phyloP scores from a whole-genome alignment of 2,329 filamentous ascomycete genomes.

The Botryotinia convoluta region DNA sequence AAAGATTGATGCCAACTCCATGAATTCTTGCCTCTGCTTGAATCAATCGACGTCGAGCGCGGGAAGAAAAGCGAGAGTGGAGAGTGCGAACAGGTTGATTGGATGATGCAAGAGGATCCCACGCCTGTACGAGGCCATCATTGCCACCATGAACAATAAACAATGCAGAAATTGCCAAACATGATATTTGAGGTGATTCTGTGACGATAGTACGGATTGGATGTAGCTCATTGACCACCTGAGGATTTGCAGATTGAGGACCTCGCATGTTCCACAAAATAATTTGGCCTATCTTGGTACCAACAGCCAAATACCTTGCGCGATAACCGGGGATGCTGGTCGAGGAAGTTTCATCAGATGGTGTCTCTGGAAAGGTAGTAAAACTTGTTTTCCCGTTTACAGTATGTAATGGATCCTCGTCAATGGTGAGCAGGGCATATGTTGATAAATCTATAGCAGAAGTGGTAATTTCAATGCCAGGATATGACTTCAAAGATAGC shows the following conservation, averaged over 20 bases:
- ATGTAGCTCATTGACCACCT: slow-evolving; percentile 57
- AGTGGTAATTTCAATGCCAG: slow-evolving; percentile 62
- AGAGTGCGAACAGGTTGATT: slow-evolving; percentile 77
- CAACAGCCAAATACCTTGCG: slow-evolving; percentile 75
- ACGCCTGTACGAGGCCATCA: slow-evolving; percentile 91
- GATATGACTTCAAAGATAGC: slow-evolving; percentile 60
- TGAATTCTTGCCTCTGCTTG: slow-evolving; percentile 66
- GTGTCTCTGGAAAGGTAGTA: slow-evolving; percentile 33
- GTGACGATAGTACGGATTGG: slow-evolving; percentile 84
- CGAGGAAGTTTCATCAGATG: slow-evolving; percentile 32
- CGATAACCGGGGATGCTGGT: slow-evolving; percentile 79
- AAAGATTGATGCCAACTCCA: slow-evolving; percentile 71
- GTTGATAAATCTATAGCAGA: slow-evolving; percentile 72
- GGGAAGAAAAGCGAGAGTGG: slow-evolving; percentile 78
- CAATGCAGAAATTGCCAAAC: slow-evolving; percentile 76
- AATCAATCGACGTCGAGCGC: slow-evolving; percentile 71
- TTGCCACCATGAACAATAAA: slow-evolving; percentile 92
- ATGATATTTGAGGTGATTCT: slow-evolving; percentile 83
- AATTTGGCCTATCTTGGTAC: slow-evolving; percentile 74
- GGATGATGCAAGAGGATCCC: slow-evolving; percentile 89
- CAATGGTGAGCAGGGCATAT: slow-evolving; percentile 65
- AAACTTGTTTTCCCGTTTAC: slow-evolving; percentile 48
- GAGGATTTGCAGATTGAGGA: slow-evolving; percentile 51
- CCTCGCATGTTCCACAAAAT: slow-evolving; percentile 83
- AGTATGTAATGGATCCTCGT: slow-evolving; percentile 73